Percentiles rank a stretch among this genome's conserved stretches.
phyloP scores from a whole-genome alignment of 139 green algal species.

The Desmodesmus armatus region DNA sequence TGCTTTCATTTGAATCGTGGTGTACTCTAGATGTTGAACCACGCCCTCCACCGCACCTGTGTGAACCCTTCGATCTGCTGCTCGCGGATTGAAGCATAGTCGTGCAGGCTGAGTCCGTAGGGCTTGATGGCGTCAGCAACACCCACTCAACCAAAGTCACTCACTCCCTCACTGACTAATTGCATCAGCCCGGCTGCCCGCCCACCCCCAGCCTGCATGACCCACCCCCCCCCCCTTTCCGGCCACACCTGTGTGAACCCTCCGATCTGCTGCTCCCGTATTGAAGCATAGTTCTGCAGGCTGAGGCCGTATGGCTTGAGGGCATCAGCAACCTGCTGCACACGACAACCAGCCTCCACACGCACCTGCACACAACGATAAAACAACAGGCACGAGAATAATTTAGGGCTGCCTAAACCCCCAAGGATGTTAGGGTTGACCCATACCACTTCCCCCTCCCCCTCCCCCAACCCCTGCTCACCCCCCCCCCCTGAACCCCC shows the following conservation, averaged over 20 bases:
- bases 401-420: no score
- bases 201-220: not conserved
- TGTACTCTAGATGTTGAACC: no score
- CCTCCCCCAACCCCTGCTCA: no score
- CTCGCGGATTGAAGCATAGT: conserved; percentile 96
- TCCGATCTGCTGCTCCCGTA: conserved; percentile 96
- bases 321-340: conserved; percentile 85
- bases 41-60: conserved; percentile 81
- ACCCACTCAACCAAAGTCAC: no score
- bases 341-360: conserved; percentile 83
- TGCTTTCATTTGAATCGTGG: no score
- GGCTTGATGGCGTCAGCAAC: conserved; percentile 83
- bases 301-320: conserved; percentile 88
- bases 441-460: no score
- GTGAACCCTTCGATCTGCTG: conserved; percentile 96
- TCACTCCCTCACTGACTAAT: no score
- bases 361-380: conserved; percentile 79
- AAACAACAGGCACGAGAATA: no score
- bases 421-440: no score
- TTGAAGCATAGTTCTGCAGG: conserved; percentile 96
- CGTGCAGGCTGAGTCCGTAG: conserved; percentile 93
- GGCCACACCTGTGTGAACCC: conserved; percentile 87
- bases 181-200: not conserved
- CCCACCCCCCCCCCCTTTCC: no score
- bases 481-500: no score